Conservation (phyloP, 805 yeast genomes). For the Blastobotrys robertii region DNA sequence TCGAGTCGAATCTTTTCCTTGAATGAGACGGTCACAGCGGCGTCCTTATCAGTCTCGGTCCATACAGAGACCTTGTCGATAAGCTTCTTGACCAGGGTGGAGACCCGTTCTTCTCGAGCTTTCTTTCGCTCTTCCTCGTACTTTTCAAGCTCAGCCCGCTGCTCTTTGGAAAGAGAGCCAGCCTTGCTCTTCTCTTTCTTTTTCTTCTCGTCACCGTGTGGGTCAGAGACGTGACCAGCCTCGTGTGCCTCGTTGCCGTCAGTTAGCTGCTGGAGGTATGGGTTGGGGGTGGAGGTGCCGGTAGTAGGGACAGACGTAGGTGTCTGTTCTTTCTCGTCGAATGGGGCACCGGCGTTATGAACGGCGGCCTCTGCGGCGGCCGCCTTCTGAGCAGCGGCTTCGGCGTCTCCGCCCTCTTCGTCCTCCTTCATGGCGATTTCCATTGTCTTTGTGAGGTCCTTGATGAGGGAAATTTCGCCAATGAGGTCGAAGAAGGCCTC, state of each 20-base stretch:
- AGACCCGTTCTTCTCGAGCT: conserved; percentile 57
- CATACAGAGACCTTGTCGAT: conserved; percentile 42
- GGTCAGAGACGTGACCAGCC: conserved; percentile 9
- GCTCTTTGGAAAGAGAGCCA: conserved; percentile 29
- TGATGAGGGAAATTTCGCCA: conserved; percentile 76
- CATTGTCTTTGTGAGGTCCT: conserved; percentile 58
- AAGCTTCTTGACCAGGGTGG: conserved; percentile 50
- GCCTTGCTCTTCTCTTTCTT: conserved; percentile 25
- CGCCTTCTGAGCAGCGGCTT: conserved; percentile 6
- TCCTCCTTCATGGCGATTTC: conserved; percentile 42
- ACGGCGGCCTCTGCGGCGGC: conserved; percentile 12
- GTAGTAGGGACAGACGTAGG: neutral
- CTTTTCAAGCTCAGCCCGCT: conserved; percentile 45
- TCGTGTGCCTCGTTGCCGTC: conserved; percentile 7
- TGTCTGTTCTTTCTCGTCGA: neutral
- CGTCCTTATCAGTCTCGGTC: conserved; percentile 54
- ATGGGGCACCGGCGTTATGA: conserved; percentile 2
- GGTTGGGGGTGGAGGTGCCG: conserved; percentile 1
- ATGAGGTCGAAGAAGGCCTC: conserved; percentile 75
- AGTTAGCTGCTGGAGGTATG: neutral
- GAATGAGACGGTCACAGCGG: conserved; percentile 55
- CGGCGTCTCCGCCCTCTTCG: conserved; percentile 21
- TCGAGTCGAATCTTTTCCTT: conserved; percentile 60
- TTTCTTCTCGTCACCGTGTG: conserved; percentile 15
- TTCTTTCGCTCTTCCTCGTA: conserved; percentile 68